A percentile compares a stretch with the other conserved stretches of the same genome.
Conservation (phyloP, 768 basidiomycete genomes). For the Lentinula sp. region DNA sequence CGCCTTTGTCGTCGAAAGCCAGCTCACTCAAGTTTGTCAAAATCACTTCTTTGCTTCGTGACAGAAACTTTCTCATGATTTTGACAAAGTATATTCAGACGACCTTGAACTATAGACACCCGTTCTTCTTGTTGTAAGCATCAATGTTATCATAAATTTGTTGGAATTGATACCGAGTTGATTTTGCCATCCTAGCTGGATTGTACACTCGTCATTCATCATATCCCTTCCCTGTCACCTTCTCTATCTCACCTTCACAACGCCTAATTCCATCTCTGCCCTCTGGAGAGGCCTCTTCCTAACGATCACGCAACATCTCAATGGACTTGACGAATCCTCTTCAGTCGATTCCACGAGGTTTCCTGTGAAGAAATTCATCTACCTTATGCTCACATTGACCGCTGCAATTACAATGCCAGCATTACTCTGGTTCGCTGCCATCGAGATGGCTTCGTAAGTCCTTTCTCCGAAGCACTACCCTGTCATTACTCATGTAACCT, state of each 20-base stretch:
- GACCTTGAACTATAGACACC: constrained; percentile 71
- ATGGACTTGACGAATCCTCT: constrained; percentile 17
- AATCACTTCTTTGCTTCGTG: not conserved
- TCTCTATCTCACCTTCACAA: constrained; percentile 48
- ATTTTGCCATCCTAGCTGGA: constrained; percentile 44
- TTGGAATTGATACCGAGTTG: not conserved
- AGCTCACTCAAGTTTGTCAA: constrained; percentile 51
- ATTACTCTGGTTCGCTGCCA: constrained; percentile 71
- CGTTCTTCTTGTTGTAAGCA: constrained; percentile 82
- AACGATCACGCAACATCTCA: constrained; percentile 43
- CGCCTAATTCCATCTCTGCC: constrained; percentile 38
- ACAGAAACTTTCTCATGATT: not conserved
- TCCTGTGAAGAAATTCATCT: constrained; percentile 29
- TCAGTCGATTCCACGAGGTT: constrained; percentile 26
- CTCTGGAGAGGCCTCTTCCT: constrained; percentile 46
- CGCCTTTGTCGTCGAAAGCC: constrained; percentile 73
- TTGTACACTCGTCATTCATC: constrained; percentile 79
- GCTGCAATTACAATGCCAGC: constrained; percentile 56
- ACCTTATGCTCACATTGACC: constrained; percentile 46
- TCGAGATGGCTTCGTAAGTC: constrained; percentile 68
- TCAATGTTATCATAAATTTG: not conserved
- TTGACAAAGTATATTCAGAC: constrained; percentile 69
- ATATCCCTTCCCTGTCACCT: constrained; percentile 83
- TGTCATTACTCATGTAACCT: constrained; percentile 3
- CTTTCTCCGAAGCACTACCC: not conserved